phyloP scores from a whole-genome alignment of 352 stramenopile species.

The Phytophthora cajani region DNA sequence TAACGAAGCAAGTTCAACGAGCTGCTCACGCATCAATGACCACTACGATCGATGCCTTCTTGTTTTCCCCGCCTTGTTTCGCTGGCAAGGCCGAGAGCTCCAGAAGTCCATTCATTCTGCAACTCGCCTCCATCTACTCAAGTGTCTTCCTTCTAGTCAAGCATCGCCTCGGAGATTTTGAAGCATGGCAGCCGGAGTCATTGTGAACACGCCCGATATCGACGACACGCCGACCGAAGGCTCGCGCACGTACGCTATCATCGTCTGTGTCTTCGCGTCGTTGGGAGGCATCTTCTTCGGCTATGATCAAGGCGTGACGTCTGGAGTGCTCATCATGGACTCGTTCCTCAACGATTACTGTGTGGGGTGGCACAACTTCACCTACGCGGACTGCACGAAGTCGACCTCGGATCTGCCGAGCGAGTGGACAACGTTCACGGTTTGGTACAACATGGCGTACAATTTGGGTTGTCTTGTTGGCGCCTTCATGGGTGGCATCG shows the following conservation, averaged over 20 bases:
- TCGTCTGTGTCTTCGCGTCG: conserved; percentile 38
- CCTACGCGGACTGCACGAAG: conserved; percentile 29
- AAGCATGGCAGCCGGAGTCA: conserved; percentile 20
- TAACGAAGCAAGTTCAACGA: conserved; percentile 15
- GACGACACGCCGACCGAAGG: conserved; percentile 41
- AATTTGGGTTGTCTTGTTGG: conserved; percentile 44
- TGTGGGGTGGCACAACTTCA: conserved; percentile 41
- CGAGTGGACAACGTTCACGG: conserved; percentile 44
- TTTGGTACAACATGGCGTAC: conserved; percentile 48
- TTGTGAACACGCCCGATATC: conserved; percentile 19
- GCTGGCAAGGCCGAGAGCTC: neutral
- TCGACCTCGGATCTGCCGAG: conserved; percentile 26
- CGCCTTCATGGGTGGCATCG: conserved; percentile 39
- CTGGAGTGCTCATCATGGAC: conserved; percentile 47
- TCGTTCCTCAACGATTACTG: conserved; percentile 54
- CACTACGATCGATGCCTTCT: neutral
- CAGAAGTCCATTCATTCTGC: conserved; percentile 19
- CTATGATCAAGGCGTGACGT: conserved; percentile 48
- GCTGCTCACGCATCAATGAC: conserved; percentile 14
- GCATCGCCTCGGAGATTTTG: neutral
- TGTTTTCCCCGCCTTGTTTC: neutral
- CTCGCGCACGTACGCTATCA: conserved; percentile 42
- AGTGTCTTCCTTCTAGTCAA: conserved; percentile 11
- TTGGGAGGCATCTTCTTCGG: conserved; percentile 40
- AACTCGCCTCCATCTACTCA: conserved; percentile 21